Conservation (phyloP, 768 basidiomycete species). For the Suillus alpinus region DNA sequence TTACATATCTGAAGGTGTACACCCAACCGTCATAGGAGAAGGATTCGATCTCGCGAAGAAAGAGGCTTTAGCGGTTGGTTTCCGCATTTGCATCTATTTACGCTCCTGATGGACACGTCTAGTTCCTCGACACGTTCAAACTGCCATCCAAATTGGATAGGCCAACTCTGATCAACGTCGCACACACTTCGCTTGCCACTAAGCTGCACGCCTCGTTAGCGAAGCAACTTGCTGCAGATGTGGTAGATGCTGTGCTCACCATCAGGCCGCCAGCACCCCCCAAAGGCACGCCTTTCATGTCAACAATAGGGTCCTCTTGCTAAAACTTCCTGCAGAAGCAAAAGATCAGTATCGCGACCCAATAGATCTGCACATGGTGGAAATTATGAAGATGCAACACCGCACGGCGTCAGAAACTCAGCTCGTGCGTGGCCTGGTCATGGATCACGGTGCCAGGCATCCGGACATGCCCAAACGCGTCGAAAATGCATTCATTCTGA, state of each 20-base stretch:
- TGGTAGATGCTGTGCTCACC: slow-evolving; percentile 92
- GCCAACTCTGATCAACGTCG: slow-evolving; percentile 88
- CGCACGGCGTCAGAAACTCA: slow-evolving; percentile 97
- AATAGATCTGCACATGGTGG: slow-evolving; percentile 98
- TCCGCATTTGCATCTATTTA: slow-evolving; percentile 15
- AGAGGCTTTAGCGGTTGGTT: slow-evolving; percentile 78
- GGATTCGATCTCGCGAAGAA: slow-evolving; percentile 99
- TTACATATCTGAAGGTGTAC: slow-evolving; percentile 96
- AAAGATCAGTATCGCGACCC: slow-evolving; percentile 77
- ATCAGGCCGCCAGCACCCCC: slow-evolving; percentile 71
- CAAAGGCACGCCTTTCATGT: slow-evolving; percentile 43
- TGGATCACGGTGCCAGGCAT: slow-evolving; percentile 96
- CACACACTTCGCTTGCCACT: slow-evolving; percentile 92
- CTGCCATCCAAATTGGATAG: slow-evolving; percentile 76
- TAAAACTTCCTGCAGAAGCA: slow-evolving; percentile 41
- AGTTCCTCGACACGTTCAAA: slow-evolving; percentile 96
- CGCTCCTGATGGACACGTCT: slow-evolving; percentile 20
- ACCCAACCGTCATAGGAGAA: slow-evolving; percentile 92
- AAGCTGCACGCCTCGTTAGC: slow-evolving; percentile 84
- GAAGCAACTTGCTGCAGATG: slow-evolving; percentile 83
- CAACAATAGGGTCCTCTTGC: slow-evolving; percentile 24
- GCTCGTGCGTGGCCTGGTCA: slow-evolving; percentile 89
- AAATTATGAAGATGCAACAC: slow-evolving; percentile 99
- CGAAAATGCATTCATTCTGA: slow-evolving; percentile 93
- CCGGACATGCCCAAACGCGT: slow-evolving; percentile 99